These are phyloP conservation scores for Elymus sibiricus DNA, from an alignment of 176 grass and related monocot species.

Conservation along the genomic window DNA sequence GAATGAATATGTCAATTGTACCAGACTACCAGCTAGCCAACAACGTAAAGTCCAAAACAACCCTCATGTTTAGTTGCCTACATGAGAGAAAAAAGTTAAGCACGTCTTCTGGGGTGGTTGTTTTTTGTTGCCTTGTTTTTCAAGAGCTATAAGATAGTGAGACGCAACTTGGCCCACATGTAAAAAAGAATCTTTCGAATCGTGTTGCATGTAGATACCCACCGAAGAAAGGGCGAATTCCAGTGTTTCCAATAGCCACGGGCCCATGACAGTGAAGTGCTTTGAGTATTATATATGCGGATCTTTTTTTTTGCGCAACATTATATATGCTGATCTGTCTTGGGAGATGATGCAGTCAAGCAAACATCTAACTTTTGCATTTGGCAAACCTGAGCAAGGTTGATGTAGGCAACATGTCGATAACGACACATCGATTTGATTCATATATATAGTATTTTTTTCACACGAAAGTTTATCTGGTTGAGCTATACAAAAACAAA, in stretches of 20 bases:
- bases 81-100: too few relatives aligned
- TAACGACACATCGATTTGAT: neutral
- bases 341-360: neutral
- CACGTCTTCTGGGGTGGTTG: too few relatives aligned
- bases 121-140: too few relatives aligned
- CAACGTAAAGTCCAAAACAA: too few relatives aligned
- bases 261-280: neutral
- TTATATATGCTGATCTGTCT: neutral
- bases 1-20: too few relatives aligned
- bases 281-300: neutral
- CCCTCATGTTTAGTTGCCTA: too few relatives aligned
- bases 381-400: neutral
- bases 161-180: too few relatives aligned
- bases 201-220: neutral
- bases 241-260: neutral
- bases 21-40: too few relatives aligned
- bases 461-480: neutral
- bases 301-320: too few relatives aligned
- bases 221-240: neutral
- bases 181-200: neutral
- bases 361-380: too few relatives aligned
- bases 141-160: too few relatives aligned
- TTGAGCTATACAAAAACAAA: neutral
- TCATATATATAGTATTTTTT: neutral
- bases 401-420: neutral